Evolutionary conservation across 2,329 filamentous ascomycete genomes (phyloP), one percentile per base, ranked within the genome.

Genomic region (Talaromyces rugulosus): DNA sequence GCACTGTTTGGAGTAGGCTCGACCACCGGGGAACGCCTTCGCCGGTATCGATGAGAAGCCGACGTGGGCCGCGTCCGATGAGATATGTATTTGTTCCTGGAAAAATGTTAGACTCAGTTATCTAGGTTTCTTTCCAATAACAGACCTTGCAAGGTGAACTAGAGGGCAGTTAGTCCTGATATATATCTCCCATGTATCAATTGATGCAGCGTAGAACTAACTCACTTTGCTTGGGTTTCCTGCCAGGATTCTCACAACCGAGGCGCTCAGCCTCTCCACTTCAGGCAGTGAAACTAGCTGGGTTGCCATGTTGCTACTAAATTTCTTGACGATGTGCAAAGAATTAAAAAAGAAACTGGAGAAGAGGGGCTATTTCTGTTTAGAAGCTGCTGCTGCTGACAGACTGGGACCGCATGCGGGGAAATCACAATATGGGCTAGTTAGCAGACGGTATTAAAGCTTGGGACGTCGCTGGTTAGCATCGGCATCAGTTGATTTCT

Each of bases 31-130:
- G 85, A 62, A 81, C 85, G 54, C 94, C 95, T 75, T 96, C 89
- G 56, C 90, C 95, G 0, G 93, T 96, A 77, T 99, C 95, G 70
- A 99, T 87, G 27, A 99, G 84, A 62, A 98, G 82, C 9, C 95
- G 87, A 6, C 79, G 77, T 5, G 80, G 74, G 3, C 93, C 94
- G 6, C 84, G 87, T 62, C 95, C 95, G 63, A 99, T 72, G 18
- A 99, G 84, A 75, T 99, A 99, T 36, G 95, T 99, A 75, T 99
- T 99, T 67, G 95, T 97, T 65, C 92, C 83, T 85, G 3, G 23
- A 31, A 58, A 12, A 16, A 14, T 40, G 31, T 23, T 55, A 59
- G 18, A 23, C 5, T 31, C 28, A 52, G 23, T 30, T 18, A 14
- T 62, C 58, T 11, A 2, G 1, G 9, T 18, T 27, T 47, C 11